Conservation (phyloP, 1,284 basidiomycete genomes). For the Ceratobasidium sp. region DNA sequence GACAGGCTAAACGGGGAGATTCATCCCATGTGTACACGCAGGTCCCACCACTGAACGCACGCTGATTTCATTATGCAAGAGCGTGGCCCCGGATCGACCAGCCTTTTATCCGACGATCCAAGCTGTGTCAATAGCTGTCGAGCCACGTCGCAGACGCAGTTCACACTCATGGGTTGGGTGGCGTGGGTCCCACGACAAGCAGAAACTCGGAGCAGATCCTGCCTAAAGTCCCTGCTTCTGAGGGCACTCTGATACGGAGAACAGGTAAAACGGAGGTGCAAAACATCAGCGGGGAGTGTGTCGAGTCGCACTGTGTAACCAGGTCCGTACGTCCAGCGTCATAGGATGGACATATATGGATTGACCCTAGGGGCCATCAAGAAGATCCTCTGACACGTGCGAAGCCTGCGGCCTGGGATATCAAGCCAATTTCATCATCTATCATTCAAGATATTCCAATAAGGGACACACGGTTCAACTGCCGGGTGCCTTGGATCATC, state of each 20-base stretch:
- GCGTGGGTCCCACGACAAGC: background rate
- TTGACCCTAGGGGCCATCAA: constrained; percentile 11
- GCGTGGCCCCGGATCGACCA: background rate
- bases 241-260: background rate
- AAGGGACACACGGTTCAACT: background rate
- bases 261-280: background rate
- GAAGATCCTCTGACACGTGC: background rate
- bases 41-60: background rate
- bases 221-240: background rate
- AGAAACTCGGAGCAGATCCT: background rate
- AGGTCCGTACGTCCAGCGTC: background rate
- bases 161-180: background rate
- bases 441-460: constrained; percentile 4
- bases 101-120: background rate
- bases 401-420: background rate
- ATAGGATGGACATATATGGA: background rate
- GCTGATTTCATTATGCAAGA: background rate
- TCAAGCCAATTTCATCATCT: background rate
- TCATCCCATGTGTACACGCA: background rate
- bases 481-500: background rate
- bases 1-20: background rate
- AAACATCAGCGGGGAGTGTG: background rate
- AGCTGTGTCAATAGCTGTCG: background rate
- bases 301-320: background rate
- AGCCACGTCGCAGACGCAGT: background rate